phyloP scores from a whole-genome alignment of 371 early-diverging fungal genomes.

The Amoeboaphelidium occidentale region DNA sequence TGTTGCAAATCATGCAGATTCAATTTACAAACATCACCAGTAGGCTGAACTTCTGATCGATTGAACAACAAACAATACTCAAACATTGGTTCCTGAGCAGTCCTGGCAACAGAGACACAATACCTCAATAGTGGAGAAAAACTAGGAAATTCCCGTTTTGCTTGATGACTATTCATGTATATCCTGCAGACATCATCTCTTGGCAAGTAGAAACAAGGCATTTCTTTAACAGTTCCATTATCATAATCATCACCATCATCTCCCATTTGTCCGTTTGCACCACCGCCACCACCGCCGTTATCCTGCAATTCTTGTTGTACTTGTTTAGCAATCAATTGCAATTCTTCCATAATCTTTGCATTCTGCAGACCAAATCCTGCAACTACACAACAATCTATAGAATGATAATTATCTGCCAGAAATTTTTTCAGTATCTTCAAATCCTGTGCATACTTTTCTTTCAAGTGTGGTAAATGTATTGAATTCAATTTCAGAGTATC shows the following conservation, averaged over 20 bases:
- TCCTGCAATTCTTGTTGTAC: too few species aligned
- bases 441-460: neutral
- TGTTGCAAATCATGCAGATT: constrained; percentile 47
- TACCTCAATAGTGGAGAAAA: constrained; percentile 47
- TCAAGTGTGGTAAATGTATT: neutral
- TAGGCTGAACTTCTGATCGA: constrained; percentile 20
- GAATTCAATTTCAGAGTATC: neutral
- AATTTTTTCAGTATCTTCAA: neutral
- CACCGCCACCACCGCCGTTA: constrained; percentile 3
- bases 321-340: too few species aligned
- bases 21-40: constrained; percentile 20
- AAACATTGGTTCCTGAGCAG: constrained; percentile 53
- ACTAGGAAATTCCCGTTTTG: constrained; percentile 39
- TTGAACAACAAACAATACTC: constrained; percentile 58
- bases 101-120: constrained; percentile 61
- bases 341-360: neutral
- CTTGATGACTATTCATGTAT: constrained; percentile 46
- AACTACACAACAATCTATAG: too few species aligned
- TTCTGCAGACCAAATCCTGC: too few species aligned
- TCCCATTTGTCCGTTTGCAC: constrained; percentile 4
- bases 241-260: constrained; percentile 24
- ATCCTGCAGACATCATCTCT: constrained; percentile 71
- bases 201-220: constrained; percentile 26
- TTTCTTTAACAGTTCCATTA: constrained; percentile 57
- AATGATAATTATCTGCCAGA: too few species aligned